A percentile compares a stretch with the other conserved stretches of the same genome.
Conservation (phyloP, 257 asterid genomes). For the Solanum clarkiae region DNA sequence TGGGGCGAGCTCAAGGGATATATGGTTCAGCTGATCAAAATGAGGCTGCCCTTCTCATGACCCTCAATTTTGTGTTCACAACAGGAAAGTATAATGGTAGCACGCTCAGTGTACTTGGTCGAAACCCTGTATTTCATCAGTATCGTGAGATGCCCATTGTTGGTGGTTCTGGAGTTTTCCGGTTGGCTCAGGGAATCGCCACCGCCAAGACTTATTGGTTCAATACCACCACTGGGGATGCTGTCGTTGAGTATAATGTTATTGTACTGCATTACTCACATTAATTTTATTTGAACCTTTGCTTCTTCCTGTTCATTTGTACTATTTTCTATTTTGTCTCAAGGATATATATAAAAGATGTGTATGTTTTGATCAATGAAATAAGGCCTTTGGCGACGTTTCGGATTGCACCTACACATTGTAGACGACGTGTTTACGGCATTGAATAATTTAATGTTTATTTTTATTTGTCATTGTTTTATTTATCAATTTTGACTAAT, state of each 20-base stretch:
- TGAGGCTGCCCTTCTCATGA: slow-evolving; percentile 13
- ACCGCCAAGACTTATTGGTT: not conserved
- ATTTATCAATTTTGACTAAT: too few species aligned
- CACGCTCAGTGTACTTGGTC: slow-evolving; percentile 19
- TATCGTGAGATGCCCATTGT: slow-evolving; percentile 27
- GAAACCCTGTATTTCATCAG: slow-evolving; percentile 6
- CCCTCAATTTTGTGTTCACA: slow-evolving; percentile 19
- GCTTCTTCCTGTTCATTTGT: not conserved
- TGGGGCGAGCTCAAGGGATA: slow-evolving; percentile 40
- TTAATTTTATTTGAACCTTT: not conserved
- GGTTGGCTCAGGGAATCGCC: slow-evolving; percentile 29
- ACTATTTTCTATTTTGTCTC: not conserved
- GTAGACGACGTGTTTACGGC: not conserved
- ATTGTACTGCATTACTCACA: slow-evolving; percentile 2
- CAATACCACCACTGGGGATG: slow-evolving; percentile 2
- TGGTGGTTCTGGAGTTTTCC: slow-evolving; percentile 40
- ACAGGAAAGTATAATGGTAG: slow-evolving; percentile 26
- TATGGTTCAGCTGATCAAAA: slow-evolving; percentile 12
- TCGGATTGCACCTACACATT: not conserved
- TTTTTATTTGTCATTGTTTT: too few species aligned
- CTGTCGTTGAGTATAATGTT: slow-evolving; percentile 16
- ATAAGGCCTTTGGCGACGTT: not conserved
- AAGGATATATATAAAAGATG: not conserved
- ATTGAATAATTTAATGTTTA: too few species aligned
- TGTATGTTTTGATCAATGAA: not conserved